Conservation (phyloP, 257 asterid species). For the Fraxinus pennsylvanica region DNA sequence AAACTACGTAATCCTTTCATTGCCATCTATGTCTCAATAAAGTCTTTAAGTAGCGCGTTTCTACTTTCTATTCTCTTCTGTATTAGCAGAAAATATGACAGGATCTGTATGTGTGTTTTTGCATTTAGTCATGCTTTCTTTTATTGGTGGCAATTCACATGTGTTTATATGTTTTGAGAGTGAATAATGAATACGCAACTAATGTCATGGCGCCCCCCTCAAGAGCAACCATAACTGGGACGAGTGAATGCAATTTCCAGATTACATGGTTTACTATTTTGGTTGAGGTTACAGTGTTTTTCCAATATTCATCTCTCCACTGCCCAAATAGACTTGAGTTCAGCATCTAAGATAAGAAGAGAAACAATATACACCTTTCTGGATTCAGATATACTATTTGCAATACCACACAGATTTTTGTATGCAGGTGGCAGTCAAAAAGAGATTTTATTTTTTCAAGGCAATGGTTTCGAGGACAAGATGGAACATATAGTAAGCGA, state of each 20-base stretch:
- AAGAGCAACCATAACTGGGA: not conserved
- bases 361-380: conserved; percentile 4
- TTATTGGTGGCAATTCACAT: not conserved
- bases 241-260: conserved; percentile 9
- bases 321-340: conserved; percentile 8
- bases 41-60: not conserved
- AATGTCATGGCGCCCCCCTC: not conserved
- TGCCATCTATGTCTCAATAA: not conserved
- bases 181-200: not conserved
- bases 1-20: not conserved
- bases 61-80: not conserved
- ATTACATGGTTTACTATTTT: conserved; percentile 14
- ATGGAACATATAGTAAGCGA: conserved; percentile 91
- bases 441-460: conserved; percentile 93
- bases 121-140: not conserved
- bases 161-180: not conserved
- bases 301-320: conserved; percentile 9
- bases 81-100: not conserved
- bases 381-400: conserved; percentile 22
- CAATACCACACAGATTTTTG: conserved; percentile 16
- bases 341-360: conserved; percentile 16
- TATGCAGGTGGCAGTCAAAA: conserved; percentile 87
- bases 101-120: not conserved
- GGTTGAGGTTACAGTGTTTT: conserved; percentile 8
- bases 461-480: conserved; percentile 98